Evolutionary conservation across 768 basidiomycete genomes (phyloP).

Genomic region (Lactifluus subvellereus): DNA sequence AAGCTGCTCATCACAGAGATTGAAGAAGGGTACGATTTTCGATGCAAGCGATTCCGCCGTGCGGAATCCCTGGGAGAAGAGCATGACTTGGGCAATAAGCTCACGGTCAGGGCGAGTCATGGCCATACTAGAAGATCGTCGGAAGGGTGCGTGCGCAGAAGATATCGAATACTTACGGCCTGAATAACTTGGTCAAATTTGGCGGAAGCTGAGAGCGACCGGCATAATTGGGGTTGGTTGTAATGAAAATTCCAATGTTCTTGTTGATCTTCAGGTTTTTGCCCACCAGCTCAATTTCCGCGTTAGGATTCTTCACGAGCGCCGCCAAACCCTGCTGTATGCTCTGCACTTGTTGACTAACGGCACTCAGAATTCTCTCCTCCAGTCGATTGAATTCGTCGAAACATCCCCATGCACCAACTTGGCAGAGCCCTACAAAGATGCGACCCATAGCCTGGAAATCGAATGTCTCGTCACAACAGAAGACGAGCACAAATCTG

Average conservation of each 20-base stretch:
- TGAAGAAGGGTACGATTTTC: constrained; percentile 99
- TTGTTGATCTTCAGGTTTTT: constrained; percentile 89
- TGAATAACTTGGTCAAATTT: constrained; percentile 87
- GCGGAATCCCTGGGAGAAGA: constrained; percentile 99
- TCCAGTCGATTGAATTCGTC: constrained; percentile 98
- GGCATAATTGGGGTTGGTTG: constrained; percentile 98
- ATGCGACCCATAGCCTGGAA: constrained; percentile 99
- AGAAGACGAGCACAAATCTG: constrained; percentile 99
- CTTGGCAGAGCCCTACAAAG: constrained; percentile 97
- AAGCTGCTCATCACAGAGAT: constrained; percentile 94
- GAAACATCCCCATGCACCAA: constrained; percentile 98
- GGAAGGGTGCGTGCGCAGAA: neutral
- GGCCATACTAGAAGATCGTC: constrained; percentile 64
- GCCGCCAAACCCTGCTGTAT: constrained; percentile 94
- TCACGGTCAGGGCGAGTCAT: constrained; percentile 99
- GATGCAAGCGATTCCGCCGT: constrained; percentile 96
- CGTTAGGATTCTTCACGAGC: constrained; percentile 74
- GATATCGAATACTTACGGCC: constrained; percentile 56
- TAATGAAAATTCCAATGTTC: constrained; percentile 99
- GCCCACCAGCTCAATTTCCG: constrained; percentile 92
- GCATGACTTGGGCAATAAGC: constrained; percentile 98
- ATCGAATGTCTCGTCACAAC: constrained; percentile 99
- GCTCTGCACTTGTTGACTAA: constrained; percentile 97
- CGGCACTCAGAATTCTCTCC: constrained; percentile 94
- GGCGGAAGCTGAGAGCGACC: constrained; percentile 89